Base-by-base conservation (phyloP, 306 rosid species). In the Fragaria nilgerrensis region DNA sequence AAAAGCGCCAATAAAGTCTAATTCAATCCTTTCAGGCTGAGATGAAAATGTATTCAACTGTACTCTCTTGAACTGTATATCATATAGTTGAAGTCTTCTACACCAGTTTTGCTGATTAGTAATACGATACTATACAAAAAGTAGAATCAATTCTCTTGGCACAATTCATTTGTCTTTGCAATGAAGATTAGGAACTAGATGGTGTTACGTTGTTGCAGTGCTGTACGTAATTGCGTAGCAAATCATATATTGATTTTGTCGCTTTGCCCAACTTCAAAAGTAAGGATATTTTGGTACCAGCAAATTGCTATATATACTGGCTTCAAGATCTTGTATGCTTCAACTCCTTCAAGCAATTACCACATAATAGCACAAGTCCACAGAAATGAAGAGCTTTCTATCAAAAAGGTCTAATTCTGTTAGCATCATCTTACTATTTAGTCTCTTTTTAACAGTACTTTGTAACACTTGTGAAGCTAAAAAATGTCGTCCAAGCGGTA, bases 1-100 rank as follows among this genome's bases (percentile, higher is more conserved):
- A 81, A 65, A 62, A 72, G 82, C 44, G 25, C 48, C 50, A 72
- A 36, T 65, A 80, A 86, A 83, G 75, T 77, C 64, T 66, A 58
- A 64, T 61, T 73, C 32, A 1, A 75, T 27, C 72, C 37, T 34
- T 50, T 78, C 59, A 50, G 74, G 78, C 17, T 78, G 73, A 62
- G 41, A 14, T 49, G 39, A 17, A 69, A 52, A 20, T 78, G 81
- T 75, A 82, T 58, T 49, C 63, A 73, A 34, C 73, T n/a, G 50
- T 37, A 53, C 69, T 67, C 55, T 15, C n/a, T 17, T 11, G 49
- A 29, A 65, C 55, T 45, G 49, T 65, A n/a, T 80, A 80, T 45
- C 29, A 41, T 79, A 67, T 79, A 39, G 66, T 39, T 65, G 43
- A 48, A 9, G 22, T 16, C 9, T 70, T 62, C 4, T 23, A 9